Evolutionary conservation across 2,329 filamentous ascomycete genomes (phyloP), one percentile per base, ranked within the genome.

Genomic region (Mycogone perniciosa): DNA sequence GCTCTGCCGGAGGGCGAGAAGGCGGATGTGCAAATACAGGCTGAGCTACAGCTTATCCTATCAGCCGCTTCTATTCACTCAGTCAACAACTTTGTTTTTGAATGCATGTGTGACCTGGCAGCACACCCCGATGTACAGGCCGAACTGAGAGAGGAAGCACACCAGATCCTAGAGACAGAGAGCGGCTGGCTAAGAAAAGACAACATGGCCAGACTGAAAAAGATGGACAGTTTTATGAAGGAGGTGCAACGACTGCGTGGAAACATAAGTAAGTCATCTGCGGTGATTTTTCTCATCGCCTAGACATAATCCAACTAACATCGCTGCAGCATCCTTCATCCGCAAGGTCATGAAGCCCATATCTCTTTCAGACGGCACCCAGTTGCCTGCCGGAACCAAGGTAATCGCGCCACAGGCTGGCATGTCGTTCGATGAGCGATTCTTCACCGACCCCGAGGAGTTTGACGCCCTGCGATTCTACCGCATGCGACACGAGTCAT

Each of bases 381-480:
- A 66, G 38, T 58, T 75, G 4, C 72, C 72, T 3, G 58, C 64
- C 4, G 72, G 72, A 33, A 74, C 71, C 10, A 72, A 67, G 50
- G 59, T 75, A 6, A 61, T 73, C 7, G 67, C 70, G 0, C 69
- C 70, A 0, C 68, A 68, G 49, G 69, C 67, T 10, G 72, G 70
- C 48, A 68, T 72, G 54, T 68, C 68, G 11, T 64, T 64, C 41
- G 72, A 75, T 54, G 68, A 66, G 51, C 64, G 64, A 27, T 69
- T 66, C 58, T 74, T 68, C 55, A 59, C 63, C 8, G 62, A 68
- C 20, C 68, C 74, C 5, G 68, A 72, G 20, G 66, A 65, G 1
- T 74, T 79, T 46, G 75, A 79, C 54, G 69, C 72, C 4, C 56
- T 78, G 46, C 74, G 76, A 45, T 78, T 77, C 62, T 75, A 73